Evolutionary conservation across 805 yeast species (phyloP), one percentile per base, ranked within the genome.

Genomic region (Suhomyces vadensis): DNA sequence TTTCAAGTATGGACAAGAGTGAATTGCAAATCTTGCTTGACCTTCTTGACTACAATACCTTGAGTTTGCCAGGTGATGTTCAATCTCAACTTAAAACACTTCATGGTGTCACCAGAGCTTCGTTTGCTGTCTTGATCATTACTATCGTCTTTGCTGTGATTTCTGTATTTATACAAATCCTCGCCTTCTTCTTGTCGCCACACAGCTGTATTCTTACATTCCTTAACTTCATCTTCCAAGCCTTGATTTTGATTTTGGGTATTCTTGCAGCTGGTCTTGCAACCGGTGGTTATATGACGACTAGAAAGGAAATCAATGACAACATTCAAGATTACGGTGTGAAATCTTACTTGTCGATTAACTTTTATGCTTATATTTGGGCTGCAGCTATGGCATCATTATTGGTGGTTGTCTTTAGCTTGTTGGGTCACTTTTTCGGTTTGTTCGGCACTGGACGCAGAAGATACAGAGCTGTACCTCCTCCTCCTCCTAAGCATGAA

Each of bases 331-430:
- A 60, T 2, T 81, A 70, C 53, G 95, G 95, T 11, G 73, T 83
- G 38, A 59, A 63, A 29, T 77, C 87, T 2, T 58, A 60, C 27
- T 55, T 87, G 40, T 77, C 79, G 25, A 64, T 67, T 14, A 62
- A 65, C 40, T 83, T 76, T 52, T 75, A 79, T 42, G 89, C 81
- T 2, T 63, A 83, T 37, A 65, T 80, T 6, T 87, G 92, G 94
- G 80, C 79, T 10, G 74, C 82, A 1, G 76, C 73, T 2, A 83
- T 62, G 11, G 79, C 81, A 1, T 48, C 52, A 2, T 39, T 51
- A 27, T 24, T 42, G 13, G 56, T 67, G 22, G 44, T 61, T 14
- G 31, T 66, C 13, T 55, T 70, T 49, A 61, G 64, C 42, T 57
- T 65, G 25, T 53, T 71, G 35, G 77, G 75, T 11, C 73, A 71